Percentiles rank a stretch among this genome's conserved stretches.
These are phyloP conservation scores for Rhizoclosmatium globosum DNA, from an alignment of 192 early-diverging fungal species.

Conservation along the genomic window DNA sequence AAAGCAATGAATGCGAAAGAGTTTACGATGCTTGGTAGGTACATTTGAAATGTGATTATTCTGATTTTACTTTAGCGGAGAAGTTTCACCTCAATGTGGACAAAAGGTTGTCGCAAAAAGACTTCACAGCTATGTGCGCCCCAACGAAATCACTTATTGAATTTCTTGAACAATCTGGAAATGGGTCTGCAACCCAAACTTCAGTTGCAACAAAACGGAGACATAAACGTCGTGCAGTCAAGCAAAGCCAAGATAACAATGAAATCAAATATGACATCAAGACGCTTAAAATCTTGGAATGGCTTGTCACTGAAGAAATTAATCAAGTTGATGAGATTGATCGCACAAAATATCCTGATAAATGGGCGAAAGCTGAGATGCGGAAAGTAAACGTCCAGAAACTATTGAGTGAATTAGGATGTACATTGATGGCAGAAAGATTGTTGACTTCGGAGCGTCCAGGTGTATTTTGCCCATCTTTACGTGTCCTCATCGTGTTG, in stretches of 20 bases:
- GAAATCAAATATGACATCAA: constrained; percentile 45
- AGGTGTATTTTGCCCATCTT: constrained; percentile 26
- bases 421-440: constrained; percentile 46
- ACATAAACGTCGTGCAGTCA: not conserved
- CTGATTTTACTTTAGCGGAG: not conserved
- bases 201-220: not conserved
- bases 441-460: constrained; percentile 33
- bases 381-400: constrained; percentile 26
- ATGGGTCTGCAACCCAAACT: constrained; percentile 12
- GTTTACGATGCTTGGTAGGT: constrained; percentile 36
- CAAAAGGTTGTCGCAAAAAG: constrained; percentile 7
- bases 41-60: not conserved
- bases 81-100: constrained; percentile 11
- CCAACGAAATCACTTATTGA: constrained; percentile 39
- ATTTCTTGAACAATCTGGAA: constrained; percentile 36
- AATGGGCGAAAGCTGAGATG: constrained; percentile 38
- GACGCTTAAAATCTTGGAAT: constrained; percentile 46
- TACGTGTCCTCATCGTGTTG: constrained; percentile 40
- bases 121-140: constrained; percentile 21
- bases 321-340: constrained; percentile 24
- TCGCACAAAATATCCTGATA: constrained; percentile 31
- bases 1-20: constrained; percentile 27
- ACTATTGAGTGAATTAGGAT: constrained; percentile 45
- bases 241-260: not conserved
- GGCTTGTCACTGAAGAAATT: constrained; percentile 40